phyloP scores from a whole-genome alignment of 2,329 filamentous ascomycete species.

The Penicillium sp. region DNA sequence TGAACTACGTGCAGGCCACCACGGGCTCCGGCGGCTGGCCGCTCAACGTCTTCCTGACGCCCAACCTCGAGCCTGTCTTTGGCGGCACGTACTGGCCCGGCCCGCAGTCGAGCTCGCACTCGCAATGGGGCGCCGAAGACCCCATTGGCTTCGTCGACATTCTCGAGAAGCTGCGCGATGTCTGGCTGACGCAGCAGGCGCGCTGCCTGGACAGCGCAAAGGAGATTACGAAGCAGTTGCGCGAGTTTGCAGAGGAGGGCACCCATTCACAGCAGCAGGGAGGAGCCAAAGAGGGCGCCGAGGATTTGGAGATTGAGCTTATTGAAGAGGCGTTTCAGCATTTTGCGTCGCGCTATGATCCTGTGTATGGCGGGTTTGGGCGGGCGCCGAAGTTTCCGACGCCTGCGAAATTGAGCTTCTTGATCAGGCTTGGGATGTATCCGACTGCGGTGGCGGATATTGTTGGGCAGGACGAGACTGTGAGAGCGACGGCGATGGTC shows the following conservation, averaged over 20 bases:
- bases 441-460: conserved; percentile 73
- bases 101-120: conserved; percentile 55
- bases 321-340: conserved; percentile 84
- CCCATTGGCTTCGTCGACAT: conserved; percentile 80
- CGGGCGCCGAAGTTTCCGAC: conserved; percentile 83
- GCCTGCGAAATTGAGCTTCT: conserved; percentile 75
- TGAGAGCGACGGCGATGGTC: conserved; percentile 71
- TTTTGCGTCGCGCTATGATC: conserved; percentile 77
- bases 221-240: conserved; percentile 74
- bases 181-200: conserved; percentile 81
- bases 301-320: conserved; percentile 81
- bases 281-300: conserved; percentile 49
- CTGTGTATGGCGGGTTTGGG: conserved; percentile 74
- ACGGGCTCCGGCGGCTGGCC: conserved; percentile 91
- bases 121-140: conserved; percentile 43
- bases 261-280: conserved; percentile 48
- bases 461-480: conserved; percentile 77
- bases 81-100: conserved; percentile 95
- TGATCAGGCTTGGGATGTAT: conserved; percentile 70
- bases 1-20: conserved; percentile 96
- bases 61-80: conserved; percentile 88
- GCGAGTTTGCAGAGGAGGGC: conserved; percentile 85
- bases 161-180: conserved; percentile 66
- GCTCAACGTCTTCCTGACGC: conserved; percentile 92
- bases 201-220: conserved; percentile 78